Evolutionary conservation across 768 basidiomycete species (phyloP), one percentile per base, ranked within the genome.

Genomic region (Kockovaella imperatae): DNA sequence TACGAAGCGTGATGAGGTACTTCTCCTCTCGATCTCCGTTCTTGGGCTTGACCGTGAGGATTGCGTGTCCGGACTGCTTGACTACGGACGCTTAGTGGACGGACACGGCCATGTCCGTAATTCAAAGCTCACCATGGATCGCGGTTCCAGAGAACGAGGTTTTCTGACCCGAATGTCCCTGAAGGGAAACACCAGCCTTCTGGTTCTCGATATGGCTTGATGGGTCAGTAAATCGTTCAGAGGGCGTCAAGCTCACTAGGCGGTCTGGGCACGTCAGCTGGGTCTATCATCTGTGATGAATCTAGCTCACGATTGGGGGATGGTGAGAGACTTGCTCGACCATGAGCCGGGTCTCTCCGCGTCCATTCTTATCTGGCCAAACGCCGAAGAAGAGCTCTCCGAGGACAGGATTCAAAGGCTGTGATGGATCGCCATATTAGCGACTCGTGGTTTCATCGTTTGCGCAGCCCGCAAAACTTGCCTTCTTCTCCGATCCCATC

Each of bases 241-340:
- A n/a, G 23, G 25, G 29, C 21, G 25, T 10, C 28, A n/a, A 10
- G 52, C 68, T 39, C 38, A 65, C 64, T 72, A 72, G 23, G 71
- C 69, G 31, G 71, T 72, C 66, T 68, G 35, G n/a, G 10, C 17
- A 44, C 3, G 29, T 24, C 49, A 42, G n/a, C 17, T 5, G 13
- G 35, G 35, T 35, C 18, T 18, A 40, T 21, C 13, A 28, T 18
- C 5, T 10, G 14, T 3, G 23, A 13, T 24, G 3, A 8, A 20
- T 20, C n/a, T n/a, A 4, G 59, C 67, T 55, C 48, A 68, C 67
- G 44, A 75, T 70, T 32, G 73, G 75, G 31, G 75, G 75, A 64
- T 99, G 93, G 66, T 99, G 93, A 18, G 93, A 96, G 39, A 96
- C 93, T 57, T 96, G 90, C 73, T 96, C 90, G 3, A 91, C 88